These are phyloP conservation scores for Globisporangium echinulatum DNA, from an alignment of 352 stramenopile species.

Conservation along the genomic window DNA sequence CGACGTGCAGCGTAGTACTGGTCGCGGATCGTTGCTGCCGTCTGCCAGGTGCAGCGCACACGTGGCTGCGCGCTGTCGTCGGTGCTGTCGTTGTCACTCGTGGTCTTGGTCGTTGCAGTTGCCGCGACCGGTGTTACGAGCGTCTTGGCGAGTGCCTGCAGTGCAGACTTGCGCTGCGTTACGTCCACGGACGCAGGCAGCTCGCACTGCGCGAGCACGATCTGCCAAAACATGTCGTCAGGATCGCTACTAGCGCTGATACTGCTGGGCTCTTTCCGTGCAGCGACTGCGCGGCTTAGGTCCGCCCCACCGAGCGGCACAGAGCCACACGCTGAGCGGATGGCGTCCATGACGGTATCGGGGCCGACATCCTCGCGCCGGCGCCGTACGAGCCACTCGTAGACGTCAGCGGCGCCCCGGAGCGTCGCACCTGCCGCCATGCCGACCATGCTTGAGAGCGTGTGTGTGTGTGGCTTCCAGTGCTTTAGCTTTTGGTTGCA, in stretches of 20 bases:
- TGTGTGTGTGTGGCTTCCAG: neutral
- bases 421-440: conserved; percentile 7
- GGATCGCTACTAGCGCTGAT: conserved; percentile 1
- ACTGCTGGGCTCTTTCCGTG: neutral
- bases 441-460: conserved; percentile 8
- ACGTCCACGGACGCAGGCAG: conserved; percentile 21
- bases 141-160: conserved; percentile 11
- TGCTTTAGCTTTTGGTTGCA: too few species aligned
- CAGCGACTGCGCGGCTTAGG: conserved; percentile 7
- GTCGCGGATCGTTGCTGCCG: conserved; percentile 18
- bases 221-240: conserved; percentile 18
- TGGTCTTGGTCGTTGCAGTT: neutral
- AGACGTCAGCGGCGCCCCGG: conserved; percentile 15
- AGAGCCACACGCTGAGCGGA: conserved; percentile 40
- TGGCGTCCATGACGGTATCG: conserved; percentile 24
- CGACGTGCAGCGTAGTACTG: conserved; percentile 35
- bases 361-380: conserved; percentile 23
- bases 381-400: conserved; percentile 36
- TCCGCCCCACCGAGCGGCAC: conserved; percentile 41
- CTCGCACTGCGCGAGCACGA: conserved; percentile 23
- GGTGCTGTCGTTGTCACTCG: conserved; percentile 3
- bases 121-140: neutral
- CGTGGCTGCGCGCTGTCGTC: neutral
- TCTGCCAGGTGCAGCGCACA: conserved; percentile 12
- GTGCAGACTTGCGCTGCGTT: conserved; percentile 20